Evolutionary conservation across 306 rosid species (phyloP), one percentile per base, ranked within the genome.

Genomic region (Abrus pulchellus): DNA sequence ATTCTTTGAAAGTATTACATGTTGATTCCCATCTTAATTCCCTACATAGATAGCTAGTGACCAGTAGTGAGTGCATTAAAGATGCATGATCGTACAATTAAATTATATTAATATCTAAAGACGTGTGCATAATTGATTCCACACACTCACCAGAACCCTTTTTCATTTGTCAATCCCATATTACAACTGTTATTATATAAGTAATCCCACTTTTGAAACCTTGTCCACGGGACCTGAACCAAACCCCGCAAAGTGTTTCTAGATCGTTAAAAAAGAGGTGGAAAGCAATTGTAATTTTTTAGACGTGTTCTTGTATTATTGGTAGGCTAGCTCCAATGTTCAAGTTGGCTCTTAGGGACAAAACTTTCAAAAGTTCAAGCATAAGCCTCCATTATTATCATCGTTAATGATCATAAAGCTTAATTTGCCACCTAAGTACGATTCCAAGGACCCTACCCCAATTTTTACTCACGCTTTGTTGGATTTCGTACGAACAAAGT

Each of bases 181-280:
- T 59, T 60, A 36, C 66, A 80, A 79, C 33, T 48, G 41, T 53
- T 67, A 62, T n/a, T 33, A 34, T 67, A 72, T 28, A 76, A 63
- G 54, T 85, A 2, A 62, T 67, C 67, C 76, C 74, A 76, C 75
- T 87, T 90, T 84, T 33, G 78, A 85, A 88, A 72, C 74, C 83
- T 38, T 90, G 97, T 88, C 95, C 91, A 87, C 72, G 91, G 93
- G 97, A 86, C 86, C 82, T 93, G 97, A 94, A 90, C 91, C 92
- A 56, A 70, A 50, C 76, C 79, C 75, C 30, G 52, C 56, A 75
- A 76, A 73, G 82, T 81, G 87, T 88, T 87, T 91, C 92, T 90
- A 93, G 95, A 94, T 87, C 48, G 81, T 80, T 5, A 75, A 81
- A 87, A 67, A 80, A 68, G 86, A 61, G 38, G 69, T 83, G 62